Conservation (phyloP, 179 eudicot species). For the Amaranthus tricolor region DNA sequence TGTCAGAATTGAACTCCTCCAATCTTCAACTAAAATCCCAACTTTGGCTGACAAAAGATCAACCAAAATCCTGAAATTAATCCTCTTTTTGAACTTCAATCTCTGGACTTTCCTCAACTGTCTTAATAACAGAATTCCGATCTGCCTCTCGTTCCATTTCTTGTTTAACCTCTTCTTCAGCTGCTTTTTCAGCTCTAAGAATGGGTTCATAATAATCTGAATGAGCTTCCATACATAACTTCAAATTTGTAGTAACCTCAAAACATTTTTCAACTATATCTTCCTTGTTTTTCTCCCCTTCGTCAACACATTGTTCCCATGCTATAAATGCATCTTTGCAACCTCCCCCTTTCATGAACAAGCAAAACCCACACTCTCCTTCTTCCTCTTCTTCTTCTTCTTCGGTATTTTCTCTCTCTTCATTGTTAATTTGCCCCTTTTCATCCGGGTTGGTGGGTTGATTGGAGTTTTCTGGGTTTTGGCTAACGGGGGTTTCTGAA, state of each 20-base stretch:
- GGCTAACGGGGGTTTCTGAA: constrained; percentile 24
- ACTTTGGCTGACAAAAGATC: background rate
- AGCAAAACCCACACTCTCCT: constrained; percentile 76
- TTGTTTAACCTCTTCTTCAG: constrained; percentile 43
- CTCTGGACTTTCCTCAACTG: constrained; percentile 21
- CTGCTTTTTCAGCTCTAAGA: constrained; percentile 58
- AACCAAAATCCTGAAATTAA: background rate
- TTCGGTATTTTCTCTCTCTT: constrained; percentile 11
- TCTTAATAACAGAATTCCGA: too few relatives aligned
- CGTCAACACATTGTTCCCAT: constrained; percentile 70
- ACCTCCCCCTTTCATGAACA: constrained; percentile 80
- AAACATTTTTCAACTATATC: constrained; percentile 64
- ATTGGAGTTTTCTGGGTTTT: constrained; percentile 25
- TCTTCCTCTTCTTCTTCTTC: constrained; percentile 51
- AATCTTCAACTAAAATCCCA: background rate
- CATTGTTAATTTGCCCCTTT: constrained; percentile 9
- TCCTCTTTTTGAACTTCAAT: constrained; percentile 26
- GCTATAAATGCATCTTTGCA: constrained; percentile 54
- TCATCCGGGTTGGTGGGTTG: constrained; percentile 27
- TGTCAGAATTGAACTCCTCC: constrained; percentile 17
- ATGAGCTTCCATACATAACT: constrained; percentile 75
- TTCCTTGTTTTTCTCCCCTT: constrained; percentile 54
- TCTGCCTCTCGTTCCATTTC: constrained; percentile 14
- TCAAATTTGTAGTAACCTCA: constrained; percentile 48
- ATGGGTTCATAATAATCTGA: constrained; percentile 61